Evolutionary conservation across 2,329 filamentous ascomycete genomes (phyloP).

Genomic region (Verticillium dahliae): DNA sequence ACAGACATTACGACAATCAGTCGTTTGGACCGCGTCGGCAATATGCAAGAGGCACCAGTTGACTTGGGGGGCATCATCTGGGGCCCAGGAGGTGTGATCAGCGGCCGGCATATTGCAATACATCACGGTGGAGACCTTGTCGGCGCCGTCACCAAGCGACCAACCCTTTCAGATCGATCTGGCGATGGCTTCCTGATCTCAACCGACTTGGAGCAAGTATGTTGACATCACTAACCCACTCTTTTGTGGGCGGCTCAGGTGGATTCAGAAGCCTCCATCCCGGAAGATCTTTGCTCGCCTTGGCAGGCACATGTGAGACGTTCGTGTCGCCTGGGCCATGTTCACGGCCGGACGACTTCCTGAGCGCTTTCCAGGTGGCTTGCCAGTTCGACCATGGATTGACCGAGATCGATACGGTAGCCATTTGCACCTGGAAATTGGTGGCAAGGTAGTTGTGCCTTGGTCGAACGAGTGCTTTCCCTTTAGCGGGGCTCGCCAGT

Average conservation of each 20-base stretch:
- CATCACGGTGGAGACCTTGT: neutral
- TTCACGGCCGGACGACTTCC: neutral
- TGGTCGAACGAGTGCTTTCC: neutral
- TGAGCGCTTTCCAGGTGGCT: neutral
- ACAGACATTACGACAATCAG: neutral
- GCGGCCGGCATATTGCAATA: neutral
- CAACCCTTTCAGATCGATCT: neutral
- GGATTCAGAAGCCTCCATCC: neutral
- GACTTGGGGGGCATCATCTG: too few species aligned
- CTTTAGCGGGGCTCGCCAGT: neutral
- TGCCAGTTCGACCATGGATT: neutral
- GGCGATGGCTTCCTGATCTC: neutral
- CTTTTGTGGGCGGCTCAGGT: neutral
- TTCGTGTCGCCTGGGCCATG: too few species aligned
- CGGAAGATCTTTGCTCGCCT: neutral
- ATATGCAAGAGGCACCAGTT: neutral
- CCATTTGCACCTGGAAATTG: neutral
- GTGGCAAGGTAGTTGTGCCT: neutral
- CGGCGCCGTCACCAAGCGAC: neutral
- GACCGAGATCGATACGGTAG: neutral
- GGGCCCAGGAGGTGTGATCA: neutral
- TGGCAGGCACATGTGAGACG: neutral
- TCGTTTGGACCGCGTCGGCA: neutral
- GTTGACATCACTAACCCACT: neutral
- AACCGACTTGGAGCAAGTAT: neutral